Evolutionary conservation across 768 basidiomycete species (phyloP), one percentile per base, ranked within the genome.

Genomic region (Phanerodontia chrysosporium): DNA sequence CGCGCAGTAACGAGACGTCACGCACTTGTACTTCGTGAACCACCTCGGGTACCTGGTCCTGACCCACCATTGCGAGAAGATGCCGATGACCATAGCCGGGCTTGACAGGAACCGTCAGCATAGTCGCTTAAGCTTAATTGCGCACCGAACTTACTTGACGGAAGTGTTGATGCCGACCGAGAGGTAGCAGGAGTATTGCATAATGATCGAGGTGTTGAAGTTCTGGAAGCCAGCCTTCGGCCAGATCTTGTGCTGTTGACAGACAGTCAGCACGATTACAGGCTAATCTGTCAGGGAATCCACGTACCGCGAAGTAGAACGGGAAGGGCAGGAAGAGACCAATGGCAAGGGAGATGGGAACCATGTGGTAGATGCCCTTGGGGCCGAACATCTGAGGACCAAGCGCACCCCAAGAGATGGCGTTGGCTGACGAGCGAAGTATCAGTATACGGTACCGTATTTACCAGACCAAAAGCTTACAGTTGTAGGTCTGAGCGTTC

Each of bases 371-470:
- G 27, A 51, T 24, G 21, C 46, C 42, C 24, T 60, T 45, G 24
- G 58, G 27, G 29, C 67, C 61, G 57, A 62, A 64, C 59, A 62
- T 59, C 22, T 64, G 59, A 44, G 55, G 62, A 13, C 18, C 79
- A 27, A 84, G 75, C 2, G 80, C 84, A 57, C 84, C 83, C 81
- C 83, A 85, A 2, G 83, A 74, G 25, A 83, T 75, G 7, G 83
- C 83, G 63, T 70, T 68, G 1, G 65, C 61, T 64, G 29, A 3
- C 18, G 16, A 25, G 45, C 0, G 24, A 27, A 3, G 25, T 45
- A 30, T 58, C 51, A 58, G 49, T 24, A 51, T 22, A 32, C 13
- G 32, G 30, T 21, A 6, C 44, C 3, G 18, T 25, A 35, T 24
- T n/a, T 22, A 6, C 10, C 12, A 8, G 16, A 22, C 18, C n/a